A percentile compares a stretch with the other conserved stretches of the same genome.
phyloP scores from a whole-genome alignment of 768 basidiomycete species.

The Boletus rubroflammeus region DNA sequence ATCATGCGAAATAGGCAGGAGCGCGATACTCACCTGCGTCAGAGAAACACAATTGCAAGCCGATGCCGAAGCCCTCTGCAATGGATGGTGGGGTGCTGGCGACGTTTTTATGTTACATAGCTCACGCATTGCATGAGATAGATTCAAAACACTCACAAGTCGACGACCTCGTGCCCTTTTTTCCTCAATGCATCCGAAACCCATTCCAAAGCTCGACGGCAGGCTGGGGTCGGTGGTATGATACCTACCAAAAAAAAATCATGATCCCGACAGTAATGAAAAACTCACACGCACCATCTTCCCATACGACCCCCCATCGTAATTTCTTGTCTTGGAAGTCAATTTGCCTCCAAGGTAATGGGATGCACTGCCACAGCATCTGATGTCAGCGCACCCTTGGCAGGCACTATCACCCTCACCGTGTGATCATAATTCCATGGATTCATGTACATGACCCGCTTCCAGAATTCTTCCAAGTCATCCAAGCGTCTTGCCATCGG shows the following conservation, averaged over 20 bases:
- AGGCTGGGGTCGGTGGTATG: conserved; percentile 39
- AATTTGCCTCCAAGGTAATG: conserved; percentile 40
- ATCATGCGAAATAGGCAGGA: neutral
- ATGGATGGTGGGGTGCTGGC: conserved; percentile 45
- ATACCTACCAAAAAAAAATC: conserved; percentile 27
- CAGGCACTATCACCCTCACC: conserved; percentile 21
- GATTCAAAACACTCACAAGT: conserved; percentile 32
- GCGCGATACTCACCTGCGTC: conserved; percentile 44
- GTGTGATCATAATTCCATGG: conserved; percentile 45
- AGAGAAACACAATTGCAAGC: conserved; percentile 52
- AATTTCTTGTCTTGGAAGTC: conserved; percentile 34
- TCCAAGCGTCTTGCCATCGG: conserved; percentile 42
- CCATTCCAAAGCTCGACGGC: conserved; percentile 35
- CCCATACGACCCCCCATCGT: conserved; percentile 40
- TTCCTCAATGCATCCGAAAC: conserved; percentile 32
- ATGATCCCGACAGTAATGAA: neutral
- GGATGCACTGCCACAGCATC: conserved; percentile 34
- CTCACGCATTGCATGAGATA: neutral
- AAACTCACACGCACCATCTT: conserved; percentile 34
- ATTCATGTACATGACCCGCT: conserved; percentile 37
- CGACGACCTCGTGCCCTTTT: conserved; percentile 39
- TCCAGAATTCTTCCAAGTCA: conserved; percentile 43
- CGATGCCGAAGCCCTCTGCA: conserved; percentile 46
- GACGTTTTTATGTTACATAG: neutral
- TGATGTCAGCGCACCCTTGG: neutral